phyloP scores from a whole-genome alignment of 768 basidiomycete species.

The Tylopilus balloui region DNA sequence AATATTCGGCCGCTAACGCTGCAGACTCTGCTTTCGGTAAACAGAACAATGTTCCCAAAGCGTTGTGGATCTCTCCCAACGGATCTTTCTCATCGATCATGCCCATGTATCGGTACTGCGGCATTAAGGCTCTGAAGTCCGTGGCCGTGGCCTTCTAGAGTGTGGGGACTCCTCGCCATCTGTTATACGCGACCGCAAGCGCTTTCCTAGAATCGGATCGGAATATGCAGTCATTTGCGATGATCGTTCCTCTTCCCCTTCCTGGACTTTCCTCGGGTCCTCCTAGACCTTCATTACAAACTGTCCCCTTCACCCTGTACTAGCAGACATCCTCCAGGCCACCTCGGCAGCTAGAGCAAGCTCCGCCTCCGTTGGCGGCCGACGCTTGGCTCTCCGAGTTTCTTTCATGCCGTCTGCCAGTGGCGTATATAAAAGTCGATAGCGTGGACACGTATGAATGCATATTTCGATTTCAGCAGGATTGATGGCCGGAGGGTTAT shows the following conservation, averaged over 20 bases:
- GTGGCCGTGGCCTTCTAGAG: conserved; percentile 14
- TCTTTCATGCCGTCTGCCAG: conserved; percentile 16
- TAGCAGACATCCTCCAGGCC: neutral
- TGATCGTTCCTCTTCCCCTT: neutral
- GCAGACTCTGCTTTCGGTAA: neutral
- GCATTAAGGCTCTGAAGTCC: conserved; percentile 9
- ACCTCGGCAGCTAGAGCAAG: conserved; percentile 16
- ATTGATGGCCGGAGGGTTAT: neutral
- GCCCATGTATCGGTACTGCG: neutral
- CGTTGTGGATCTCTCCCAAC: neutral
- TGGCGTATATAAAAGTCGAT: conserved; percentile 18
- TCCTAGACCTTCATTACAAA: conserved; percentile 3
- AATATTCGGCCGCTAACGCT: neutral
- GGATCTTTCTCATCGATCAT: neutral
- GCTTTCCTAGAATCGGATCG: conserved; percentile 10
- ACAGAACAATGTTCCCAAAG: neutral
- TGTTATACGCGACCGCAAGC: conserved; percentile 9
- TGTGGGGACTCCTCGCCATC: conserved; percentile 14
- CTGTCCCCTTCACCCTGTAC: neutral
- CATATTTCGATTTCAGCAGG: conserved; percentile 21
- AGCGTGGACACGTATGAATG: conserved; percentile 27
- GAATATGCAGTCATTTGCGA: neutral
- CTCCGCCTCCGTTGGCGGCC: conserved; percentile 20
- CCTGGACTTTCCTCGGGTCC: conserved; percentile 11
- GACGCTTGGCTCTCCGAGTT: conserved; percentile 22